These are phyloP conservation scores for Pelargonium nanum DNA, from an alignment of 345 rosid species.

Conservation along the genomic window DNA sequence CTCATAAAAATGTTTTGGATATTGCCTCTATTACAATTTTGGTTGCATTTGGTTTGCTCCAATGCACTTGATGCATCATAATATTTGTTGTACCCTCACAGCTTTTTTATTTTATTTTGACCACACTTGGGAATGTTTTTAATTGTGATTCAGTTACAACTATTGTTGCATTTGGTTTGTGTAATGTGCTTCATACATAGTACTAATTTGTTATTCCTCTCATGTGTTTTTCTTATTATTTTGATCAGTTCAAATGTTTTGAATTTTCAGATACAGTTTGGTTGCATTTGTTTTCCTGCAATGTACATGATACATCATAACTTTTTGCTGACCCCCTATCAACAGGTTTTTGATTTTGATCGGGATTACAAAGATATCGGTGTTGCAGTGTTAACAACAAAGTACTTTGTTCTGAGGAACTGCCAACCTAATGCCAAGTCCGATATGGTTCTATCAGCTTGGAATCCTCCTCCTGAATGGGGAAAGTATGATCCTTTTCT, in stretches of 20 bases:
- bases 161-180: too few relatives aligned
- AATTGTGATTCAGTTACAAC: too few relatives aligned
- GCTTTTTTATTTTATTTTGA: too few relatives aligned
- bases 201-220: too few relatives aligned
- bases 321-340: not conserved
- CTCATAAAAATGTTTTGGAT: not conserved
- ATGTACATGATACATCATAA: not conserved
- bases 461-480: constrained; percentile 99
- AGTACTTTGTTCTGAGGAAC: constrained; percentile 73
- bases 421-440: constrained; percentile 74
- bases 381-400: constrained; percentile 81
- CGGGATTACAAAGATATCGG: constrained; percentile 97
- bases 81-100: too few relatives aligned
- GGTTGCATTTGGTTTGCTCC: not conserved
- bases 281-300: not conserved
- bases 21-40: not conserved
- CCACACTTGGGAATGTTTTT: too few relatives aligned
- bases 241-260: not conserved
- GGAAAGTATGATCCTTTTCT: constrained; percentile 58
- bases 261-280: not conserved
- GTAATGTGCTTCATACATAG: too few relatives aligned
- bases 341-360: constrained; percentile 91
- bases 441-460: constrained; percentile 83
- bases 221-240: too few relatives aligned
- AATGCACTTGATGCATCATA: not conserved